Evolutionary conservation across 1,284 basidiomycete genomes (phyloP), one percentile per base, ranked within the genome.

Genomic region (Sporisorium scitamineum): DNA sequence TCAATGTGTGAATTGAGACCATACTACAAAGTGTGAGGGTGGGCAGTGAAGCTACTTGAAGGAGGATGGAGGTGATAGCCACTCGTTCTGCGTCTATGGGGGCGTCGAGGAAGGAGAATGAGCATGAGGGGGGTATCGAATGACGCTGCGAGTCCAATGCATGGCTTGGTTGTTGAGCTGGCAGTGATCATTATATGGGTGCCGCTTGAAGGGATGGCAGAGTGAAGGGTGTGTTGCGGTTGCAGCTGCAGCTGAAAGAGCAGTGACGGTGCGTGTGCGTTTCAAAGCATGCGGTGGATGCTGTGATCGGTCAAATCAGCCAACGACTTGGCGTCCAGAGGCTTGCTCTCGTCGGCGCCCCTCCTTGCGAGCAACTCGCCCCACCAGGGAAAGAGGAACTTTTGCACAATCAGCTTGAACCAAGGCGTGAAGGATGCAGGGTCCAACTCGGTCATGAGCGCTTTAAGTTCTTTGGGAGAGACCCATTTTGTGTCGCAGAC

Each of bases 301-400:
- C 39, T 74, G 64, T 81, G 71, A 61, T 84, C 76, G 55, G 78
- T 70, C 52, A 80, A 71, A 31, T 79, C 62, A 2, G 55, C 59
- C 18, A 84, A 57, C 39, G 56, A 62, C 61, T 80, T 79, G n/a
- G 84, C 84, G 45, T 85, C 80, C 34, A 75, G 27, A 0, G 62
- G 59, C 47, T 66, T 59, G 51, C n/a, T 42, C n/a, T 61, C 57
- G 44, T 66, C 59, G 10, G 16, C 54, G 22, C 48, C 61, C 42
- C 73, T 70, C 52, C 91, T 90, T 37, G 87, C 88, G 56, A 93
- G 83, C 61, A 99, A 90, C 79, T 93, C 91, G 82, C 95, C 93
- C 97, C 97, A 99, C 97, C 97, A 99, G 16, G 94, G 94, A 86
- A 96, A 98, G 55, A 99, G 89, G 87, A 97, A 97, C 85, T 97